A percentile compares a stretch with the other conserved stretches of the same genome.
phyloP scores from a whole-genome alignment of 805 yeast species.

The Candida tibetensis region DNA sequence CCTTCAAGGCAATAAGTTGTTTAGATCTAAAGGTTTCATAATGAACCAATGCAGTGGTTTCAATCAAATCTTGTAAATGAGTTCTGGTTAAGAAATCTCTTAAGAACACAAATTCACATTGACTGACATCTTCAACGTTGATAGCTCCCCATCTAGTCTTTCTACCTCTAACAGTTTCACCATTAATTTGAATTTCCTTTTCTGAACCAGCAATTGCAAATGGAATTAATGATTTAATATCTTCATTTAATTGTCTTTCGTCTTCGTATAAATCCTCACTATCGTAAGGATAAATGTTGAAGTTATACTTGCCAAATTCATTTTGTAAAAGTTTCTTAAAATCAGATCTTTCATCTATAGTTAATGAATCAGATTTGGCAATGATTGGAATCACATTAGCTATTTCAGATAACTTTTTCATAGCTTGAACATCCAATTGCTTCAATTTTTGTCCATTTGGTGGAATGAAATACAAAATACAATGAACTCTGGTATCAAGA shows the following conservation, averaged over 20 bases:
- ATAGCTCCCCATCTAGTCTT: constrained; percentile 92
- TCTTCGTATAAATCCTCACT: constrained; percentile 65
- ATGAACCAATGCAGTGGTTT: constrained; percentile 81
- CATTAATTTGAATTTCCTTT: constrained; percentile 68
- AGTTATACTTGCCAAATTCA: constrained; percentile 69
- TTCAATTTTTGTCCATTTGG: constrained; percentile 87
- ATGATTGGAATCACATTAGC: constrained; percentile 94
- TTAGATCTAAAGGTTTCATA: constrained; percentile 92
- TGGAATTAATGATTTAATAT: constrained; percentile 74
- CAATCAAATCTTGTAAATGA: constrained; percentile 93
- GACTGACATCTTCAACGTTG: constrained; percentile 89
- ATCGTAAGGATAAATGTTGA: constrained; percentile 84
- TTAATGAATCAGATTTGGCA: constrained; percentile 89
- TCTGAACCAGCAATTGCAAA: constrained; percentile 95
- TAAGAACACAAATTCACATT: constrained; percentile 92
- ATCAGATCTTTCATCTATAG: constrained; percentile 75
- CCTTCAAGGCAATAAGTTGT: constrained; percentile 91
- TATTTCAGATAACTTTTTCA: constrained; percentile 81
- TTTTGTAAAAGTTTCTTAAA: constrained; percentile 75
- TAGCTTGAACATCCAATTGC: constrained; percentile 76
- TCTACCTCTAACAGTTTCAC: constrained; percentile 83
- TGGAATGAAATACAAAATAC: constrained; percentile 84
- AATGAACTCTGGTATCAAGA: constrained; percentile 89
- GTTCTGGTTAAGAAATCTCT: constrained; percentile 94
- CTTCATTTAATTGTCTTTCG: constrained; percentile 69